Evolutionary conservation across 108 stramenopile genomes (phyloP).

Genomic region (Discostella stelligeroides): DNA sequence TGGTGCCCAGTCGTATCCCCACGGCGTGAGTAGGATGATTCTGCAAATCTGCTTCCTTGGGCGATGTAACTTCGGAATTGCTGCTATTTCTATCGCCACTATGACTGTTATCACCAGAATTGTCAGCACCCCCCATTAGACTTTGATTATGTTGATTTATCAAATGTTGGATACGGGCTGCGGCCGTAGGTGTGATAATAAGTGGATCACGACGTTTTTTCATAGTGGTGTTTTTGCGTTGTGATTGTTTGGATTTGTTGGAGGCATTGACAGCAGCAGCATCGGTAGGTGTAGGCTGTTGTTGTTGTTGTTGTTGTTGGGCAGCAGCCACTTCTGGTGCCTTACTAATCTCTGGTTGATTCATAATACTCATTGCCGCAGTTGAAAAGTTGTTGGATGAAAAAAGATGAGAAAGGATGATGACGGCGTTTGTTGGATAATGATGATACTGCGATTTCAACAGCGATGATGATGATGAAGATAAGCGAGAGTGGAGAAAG

Average conservation of each 20-base stretch:
- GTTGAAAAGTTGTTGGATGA: conserved; percentile 17
- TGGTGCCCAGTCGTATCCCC: conserved; percentile 95
- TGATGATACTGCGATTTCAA: not conserved
- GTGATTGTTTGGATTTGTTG: too few relatives aligned
- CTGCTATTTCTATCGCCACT: too few relatives aligned
- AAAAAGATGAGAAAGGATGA: not conserved
- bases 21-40: too few relatives aligned
- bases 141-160: conserved; percentile 41
- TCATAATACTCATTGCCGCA: conserved; percentile 20
- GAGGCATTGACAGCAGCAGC: too few relatives aligned
- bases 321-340: not conserved
- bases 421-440: not conserved
- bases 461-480: not conserved
- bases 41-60: too few relatives aligned
- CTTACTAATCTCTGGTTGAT: not conserved
- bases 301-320: not conserved
- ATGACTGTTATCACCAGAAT: too few relatives aligned
- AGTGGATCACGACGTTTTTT: conserved; percentile 42
- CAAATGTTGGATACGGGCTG: conserved; percentile 35
- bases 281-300: not conserved
- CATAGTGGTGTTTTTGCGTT: conserved; percentile 14
- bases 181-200: conserved; percentile 42
- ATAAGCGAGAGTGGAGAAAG: too few relatives aligned
- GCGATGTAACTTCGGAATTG: too few relatives aligned
- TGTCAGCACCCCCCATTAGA: too few relatives aligned